Conservation (phyloP, 257 asterid genomes). For the Solanum sitiens region DNA sequence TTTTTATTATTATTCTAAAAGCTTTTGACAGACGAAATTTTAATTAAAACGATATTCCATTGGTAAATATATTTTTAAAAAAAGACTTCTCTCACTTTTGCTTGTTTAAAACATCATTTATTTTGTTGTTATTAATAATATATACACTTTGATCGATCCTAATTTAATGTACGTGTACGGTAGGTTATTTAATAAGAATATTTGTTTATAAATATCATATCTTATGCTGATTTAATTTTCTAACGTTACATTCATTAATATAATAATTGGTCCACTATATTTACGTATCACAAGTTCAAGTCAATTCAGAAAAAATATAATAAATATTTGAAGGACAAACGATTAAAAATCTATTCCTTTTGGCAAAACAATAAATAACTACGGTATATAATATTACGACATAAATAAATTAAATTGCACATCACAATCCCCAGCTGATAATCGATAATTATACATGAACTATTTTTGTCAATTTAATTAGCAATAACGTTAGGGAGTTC, state of each 20-base stretch:
- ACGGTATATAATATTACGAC: neutral
- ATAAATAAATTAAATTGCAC: neutral
- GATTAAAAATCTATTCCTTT: neutral
- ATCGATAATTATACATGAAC: neutral
- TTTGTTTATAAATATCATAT: neutral
- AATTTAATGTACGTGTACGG: neutral
- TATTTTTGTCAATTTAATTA: neutral
- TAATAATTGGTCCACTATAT: neutral
- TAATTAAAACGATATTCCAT: neutral
- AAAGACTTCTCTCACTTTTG: neutral
- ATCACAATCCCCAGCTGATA: neutral
- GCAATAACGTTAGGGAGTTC: neutral
- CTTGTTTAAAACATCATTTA: neutral
- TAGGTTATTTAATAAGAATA: neutral
- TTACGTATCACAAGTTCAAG: neutral
- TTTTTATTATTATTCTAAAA: neutral
- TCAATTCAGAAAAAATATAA: neutral
- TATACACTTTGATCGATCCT: neutral
- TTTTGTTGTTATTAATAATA: too few species aligned
- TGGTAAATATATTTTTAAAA: neutral
- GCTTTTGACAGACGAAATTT: neutral
- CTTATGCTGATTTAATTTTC: neutral
- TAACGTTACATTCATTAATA: too few species aligned
- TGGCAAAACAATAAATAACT: neutral
- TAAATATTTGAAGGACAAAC: neutral